Conservation (phyloP, 2,329 filamentous ascomycete genomes). For the Phyllosticta paracitricarpa region DNA sequence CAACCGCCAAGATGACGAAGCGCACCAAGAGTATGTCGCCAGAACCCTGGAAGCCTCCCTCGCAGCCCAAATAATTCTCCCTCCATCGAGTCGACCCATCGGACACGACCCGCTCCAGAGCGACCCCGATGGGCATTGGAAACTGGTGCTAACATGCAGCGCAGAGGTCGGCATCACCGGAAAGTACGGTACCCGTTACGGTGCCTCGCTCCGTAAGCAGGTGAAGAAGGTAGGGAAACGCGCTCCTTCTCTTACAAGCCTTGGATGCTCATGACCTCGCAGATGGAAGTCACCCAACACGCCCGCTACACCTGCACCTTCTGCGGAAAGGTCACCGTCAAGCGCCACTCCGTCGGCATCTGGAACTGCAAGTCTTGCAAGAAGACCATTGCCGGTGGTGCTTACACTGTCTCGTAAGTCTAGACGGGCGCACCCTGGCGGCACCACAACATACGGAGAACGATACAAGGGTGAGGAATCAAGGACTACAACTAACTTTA, state of each 20-base stretch:
- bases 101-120: background rate
- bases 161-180: slow-evolving; percentile 88
- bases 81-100: background rate
- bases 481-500: slow-evolving; percentile 11
- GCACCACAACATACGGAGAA: background rate
- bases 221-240: slow-evolving; percentile 64
- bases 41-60: background rate
- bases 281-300: slow-evolving; percentile 95
- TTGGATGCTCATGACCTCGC: background rate
- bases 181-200: slow-evolving; percentile 63
- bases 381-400: slow-evolving; percentile 88
- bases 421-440: background rate
- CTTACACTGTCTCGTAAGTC: slow-evolving; percentile 93
- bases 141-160: background rate
- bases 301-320: slow-evolving; percentile 80
- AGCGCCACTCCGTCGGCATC: slow-evolving; percentile 83
- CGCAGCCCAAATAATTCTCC: background rate
- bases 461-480: background rate
- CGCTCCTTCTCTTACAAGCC: background rate
- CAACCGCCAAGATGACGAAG: slow-evolving; percentile 46
- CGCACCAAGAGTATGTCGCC: slow-evolving; percentile 20
- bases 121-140: background rate
- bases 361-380: slow-evolving; percentile 95
- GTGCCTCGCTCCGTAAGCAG: slow-evolving; percentile 98
- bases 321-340: slow-evolving; percentile 94